Evolutionary conservation across 129 eudicot species (phyloP).

Genomic region (Arctium lappa): DNA sequence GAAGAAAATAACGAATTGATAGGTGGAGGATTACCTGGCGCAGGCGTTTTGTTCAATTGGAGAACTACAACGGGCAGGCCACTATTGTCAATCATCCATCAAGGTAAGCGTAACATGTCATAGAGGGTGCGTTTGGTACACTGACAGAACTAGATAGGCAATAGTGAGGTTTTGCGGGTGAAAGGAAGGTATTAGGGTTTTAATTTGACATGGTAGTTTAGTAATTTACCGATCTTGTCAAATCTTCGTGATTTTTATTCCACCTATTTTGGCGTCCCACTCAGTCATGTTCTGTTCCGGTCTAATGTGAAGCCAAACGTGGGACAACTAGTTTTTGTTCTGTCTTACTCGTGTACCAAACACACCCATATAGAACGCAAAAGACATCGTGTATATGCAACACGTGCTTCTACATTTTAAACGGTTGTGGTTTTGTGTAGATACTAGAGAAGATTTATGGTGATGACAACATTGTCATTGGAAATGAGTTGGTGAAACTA

Average conservation of each 20-base stretch:
- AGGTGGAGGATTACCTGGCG: slow-evolving; percentile 80
- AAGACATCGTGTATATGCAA: not conserved
- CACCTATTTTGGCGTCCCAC: not conserved
- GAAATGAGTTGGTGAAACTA: slow-evolving; percentile 69
- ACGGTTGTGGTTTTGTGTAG: slow-evolving; percentile 29
- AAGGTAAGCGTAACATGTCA: slow-evolving; percentile 39
- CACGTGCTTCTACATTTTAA: not conserved
- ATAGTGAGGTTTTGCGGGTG: not conserved
- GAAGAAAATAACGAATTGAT: slow-evolving; percentile 2
- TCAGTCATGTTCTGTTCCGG: not conserved
- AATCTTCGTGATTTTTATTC: not conserved
- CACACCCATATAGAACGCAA: not conserved
- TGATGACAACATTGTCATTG: slow-evolving; percentile 59
- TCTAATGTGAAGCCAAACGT: not conserved
- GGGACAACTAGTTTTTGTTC: no score
- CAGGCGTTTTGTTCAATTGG: slow-evolving; percentile 57
- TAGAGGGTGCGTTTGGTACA: not conserved
- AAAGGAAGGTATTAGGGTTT: not conserved
- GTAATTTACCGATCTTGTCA: not conserved
- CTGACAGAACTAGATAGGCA: not conserved
- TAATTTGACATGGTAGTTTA: not conserved
- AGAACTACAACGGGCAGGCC: slow-evolving; percentile 41
- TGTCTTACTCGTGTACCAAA: no score
- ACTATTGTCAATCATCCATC: slow-evolving; percentile 73
- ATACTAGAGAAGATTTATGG: slow-evolving; percentile 69